Evolutionary conservation across 2,329 filamentous ascomycete genomes (phyloP), one percentile per base, ranked within the genome.

Genomic region (Aspergillus fumigatus): DNA sequence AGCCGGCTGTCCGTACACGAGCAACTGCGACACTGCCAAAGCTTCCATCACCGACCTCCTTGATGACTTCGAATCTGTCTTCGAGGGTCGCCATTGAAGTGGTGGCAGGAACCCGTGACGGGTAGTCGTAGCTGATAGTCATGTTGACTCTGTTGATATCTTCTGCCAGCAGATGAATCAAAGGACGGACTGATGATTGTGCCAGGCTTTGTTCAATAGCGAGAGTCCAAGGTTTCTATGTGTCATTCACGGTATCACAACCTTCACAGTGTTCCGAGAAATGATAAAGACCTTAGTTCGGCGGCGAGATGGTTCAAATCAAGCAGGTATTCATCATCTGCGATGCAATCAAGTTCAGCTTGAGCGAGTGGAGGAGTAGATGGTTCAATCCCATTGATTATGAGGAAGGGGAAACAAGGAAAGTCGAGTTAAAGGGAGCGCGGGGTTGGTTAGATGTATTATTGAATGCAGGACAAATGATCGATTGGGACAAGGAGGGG

Each of bases 31-130:
- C 94, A 71, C 92, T 97, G 58, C 94, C 94, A 73, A 99, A 99
- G 79, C 94, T 97, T 65, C 94, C 94, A 85, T 99, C 94, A 51
- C 94, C 94, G 73, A 99, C 95, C 70, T 99, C 94, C 77, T 97
- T 99, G 72, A 99, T 80, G 54, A 99, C 87, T 76, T 99, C 93
- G 73, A 97, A 99, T 66, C 92, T 87, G 72, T 99, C 94, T 73
- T 97, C 92, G 53, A 99, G 85, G 58, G 80, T 75, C 23, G 74
- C 77, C 71, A 77, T 82, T 69, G 73, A 80, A 63, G 73, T 74
- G 6, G 63, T 57, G 50, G 64, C 62, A 74, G 79, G 55, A 83
- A 83, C 74, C 84, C 84, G 72, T 89, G 84, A 58, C 75, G 88
- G 83, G 68, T 86, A 78, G 70, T 93, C 90, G 74, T 87, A 86